Conservation (phyloP, 202 grass and related monocot genomes). For the Schoenoplectus triqueter region DNA sequence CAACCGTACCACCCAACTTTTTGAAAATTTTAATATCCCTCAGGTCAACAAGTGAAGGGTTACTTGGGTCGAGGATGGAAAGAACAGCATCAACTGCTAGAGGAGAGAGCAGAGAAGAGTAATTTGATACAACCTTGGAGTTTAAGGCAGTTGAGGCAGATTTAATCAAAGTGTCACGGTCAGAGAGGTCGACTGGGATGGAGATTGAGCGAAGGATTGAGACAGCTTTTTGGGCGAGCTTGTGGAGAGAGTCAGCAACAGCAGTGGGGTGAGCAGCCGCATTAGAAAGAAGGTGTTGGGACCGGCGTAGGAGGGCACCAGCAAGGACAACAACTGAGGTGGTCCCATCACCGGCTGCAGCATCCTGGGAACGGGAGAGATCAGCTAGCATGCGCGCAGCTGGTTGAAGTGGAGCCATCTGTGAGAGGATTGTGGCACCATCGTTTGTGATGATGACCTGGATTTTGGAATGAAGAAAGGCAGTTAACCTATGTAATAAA, state of each 20-base stretch:
- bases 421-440: conserved; percentile 83
- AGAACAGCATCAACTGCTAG: conserved; percentile 83
- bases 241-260: conserved; percentile 74
- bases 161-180: conserved; percentile 79
- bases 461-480: conserved; percentile 3
- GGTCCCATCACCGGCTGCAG: conserved; percentile 72
- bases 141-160: conserved; percentile 86
- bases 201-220: conserved; percentile 72
- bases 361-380: conserved; percentile 85
- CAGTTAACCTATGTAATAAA: neutral
- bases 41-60: conserved; percentile 80
- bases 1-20: conserved; percentile 85
- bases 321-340: conserved; percentile 85
- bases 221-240: conserved; percentile 65
- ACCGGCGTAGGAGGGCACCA: conserved; percentile 60
- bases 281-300: conserved; percentile 56
- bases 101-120: conserved; percentile 81
- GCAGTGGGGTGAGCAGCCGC: conserved; percentile 70
- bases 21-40: conserved; percentile 79
- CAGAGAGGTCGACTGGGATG: conserved; percentile 72
- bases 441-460: conserved; percentile 90
- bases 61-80: conserved; percentile 75
- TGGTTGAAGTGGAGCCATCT: conserved; percentile 81
- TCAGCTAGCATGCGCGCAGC: conserved; percentile 91
- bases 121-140: conserved; percentile 92